Percentiles rank a stretch among this genome's conserved stretches.
Evolutionary conservation across 441 rosid species (phyloP).

Genomic region (Jatropha multifida): DNA sequence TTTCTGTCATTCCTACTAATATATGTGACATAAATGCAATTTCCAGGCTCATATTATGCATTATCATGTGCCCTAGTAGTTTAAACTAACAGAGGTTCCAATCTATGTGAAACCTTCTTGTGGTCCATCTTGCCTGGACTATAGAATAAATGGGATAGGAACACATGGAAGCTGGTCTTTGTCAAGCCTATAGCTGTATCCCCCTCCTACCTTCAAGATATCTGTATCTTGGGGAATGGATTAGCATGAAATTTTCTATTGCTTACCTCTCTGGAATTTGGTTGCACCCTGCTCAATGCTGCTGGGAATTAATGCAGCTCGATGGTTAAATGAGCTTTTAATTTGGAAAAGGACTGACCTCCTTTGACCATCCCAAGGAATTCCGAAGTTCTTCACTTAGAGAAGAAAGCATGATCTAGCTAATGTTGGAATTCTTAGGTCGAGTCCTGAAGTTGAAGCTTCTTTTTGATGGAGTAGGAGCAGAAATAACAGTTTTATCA

Average conservation of each 20-base stretch:
- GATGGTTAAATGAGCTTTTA: background rate
- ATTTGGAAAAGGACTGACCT: background rate
- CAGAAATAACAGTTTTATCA: background rate
- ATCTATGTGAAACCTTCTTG: background rate
- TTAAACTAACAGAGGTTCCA: background rate
- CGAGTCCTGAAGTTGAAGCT: background rate
- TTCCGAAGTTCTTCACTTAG: background rate
- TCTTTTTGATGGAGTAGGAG: background rate
- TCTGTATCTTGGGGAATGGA: background rate
- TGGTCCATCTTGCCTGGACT: background rate
- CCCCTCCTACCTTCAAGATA: background rate
- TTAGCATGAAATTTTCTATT: background rate
- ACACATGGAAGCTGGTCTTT: background rate
- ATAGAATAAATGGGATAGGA: background rate
- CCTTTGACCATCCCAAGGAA: background rate
- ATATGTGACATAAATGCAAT: background rate
- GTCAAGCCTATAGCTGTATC: background rate
- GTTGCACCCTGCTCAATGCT: background rate
- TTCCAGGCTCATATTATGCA: background rate
- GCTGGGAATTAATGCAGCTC: too few relatives aligned
- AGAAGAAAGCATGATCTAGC: background rate
- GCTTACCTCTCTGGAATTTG: background rate
- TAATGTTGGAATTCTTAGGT: background rate
- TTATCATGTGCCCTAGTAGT: background rate
- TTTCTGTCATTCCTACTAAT: background rate